These are phyloP conservation scores for Chiua sp. DNA, from an alignment of 1,284 basidiomycete species.

Conservation along the genomic window DNA sequence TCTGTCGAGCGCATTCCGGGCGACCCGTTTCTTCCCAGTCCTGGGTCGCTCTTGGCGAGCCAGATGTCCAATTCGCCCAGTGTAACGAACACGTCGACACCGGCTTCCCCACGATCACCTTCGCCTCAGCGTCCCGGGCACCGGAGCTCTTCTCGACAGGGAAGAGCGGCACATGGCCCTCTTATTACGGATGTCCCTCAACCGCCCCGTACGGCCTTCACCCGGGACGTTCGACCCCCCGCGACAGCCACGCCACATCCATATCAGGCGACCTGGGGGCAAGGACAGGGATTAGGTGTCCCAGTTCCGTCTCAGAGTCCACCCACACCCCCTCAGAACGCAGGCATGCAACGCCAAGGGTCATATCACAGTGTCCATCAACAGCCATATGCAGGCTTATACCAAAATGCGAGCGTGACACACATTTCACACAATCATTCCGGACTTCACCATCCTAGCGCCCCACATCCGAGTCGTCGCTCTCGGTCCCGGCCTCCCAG, in stretches of 20 bases:
- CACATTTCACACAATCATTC: slow-evolving; percentile 17
- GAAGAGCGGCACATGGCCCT: slow-evolving; percentile 18
- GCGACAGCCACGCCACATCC: slow-evolving; percentile 19
- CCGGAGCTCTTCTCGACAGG: slow-evolving; percentile 26
- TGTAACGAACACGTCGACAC: slow-evolving; percentile 11
- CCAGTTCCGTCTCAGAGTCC: slow-evolving; percentile 3
- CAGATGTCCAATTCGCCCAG: slow-evolving; percentile 9
- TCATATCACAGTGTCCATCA: slow-evolving; percentile 19
- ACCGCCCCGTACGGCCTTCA: slow-evolving; percentile 24
- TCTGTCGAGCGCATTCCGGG: slow-evolving; percentile 23
- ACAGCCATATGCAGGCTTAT: slow-evolving; percentile 2
- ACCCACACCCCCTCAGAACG: slow-evolving; percentile 10
- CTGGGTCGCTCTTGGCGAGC: slow-evolving; percentile 13
- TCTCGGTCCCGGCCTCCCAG: slow-evolving; percentile 36
- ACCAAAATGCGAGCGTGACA: slow-evolving; percentile 19
- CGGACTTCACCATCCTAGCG: slow-evolving; percentile 8
- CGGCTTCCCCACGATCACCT: slow-evolving; percentile 17
- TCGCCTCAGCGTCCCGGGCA: slow-evolving; percentile 21
- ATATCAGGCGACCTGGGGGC: slow-evolving; percentile 14
- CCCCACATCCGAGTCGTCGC: slow-evolving; percentile 25
- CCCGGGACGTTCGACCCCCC: slow-evolving; percentile 2
- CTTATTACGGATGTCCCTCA: slow-evolving; percentile 25
- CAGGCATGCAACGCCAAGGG: slow-evolving; percentile 21
- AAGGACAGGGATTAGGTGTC: slow-evolving; percentile 9
- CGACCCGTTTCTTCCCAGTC: slow-evolving; percentile 15